Base-by-base conservation (phyloP, 805 yeast species). In the Cyberlindnera japonica region DNA sequence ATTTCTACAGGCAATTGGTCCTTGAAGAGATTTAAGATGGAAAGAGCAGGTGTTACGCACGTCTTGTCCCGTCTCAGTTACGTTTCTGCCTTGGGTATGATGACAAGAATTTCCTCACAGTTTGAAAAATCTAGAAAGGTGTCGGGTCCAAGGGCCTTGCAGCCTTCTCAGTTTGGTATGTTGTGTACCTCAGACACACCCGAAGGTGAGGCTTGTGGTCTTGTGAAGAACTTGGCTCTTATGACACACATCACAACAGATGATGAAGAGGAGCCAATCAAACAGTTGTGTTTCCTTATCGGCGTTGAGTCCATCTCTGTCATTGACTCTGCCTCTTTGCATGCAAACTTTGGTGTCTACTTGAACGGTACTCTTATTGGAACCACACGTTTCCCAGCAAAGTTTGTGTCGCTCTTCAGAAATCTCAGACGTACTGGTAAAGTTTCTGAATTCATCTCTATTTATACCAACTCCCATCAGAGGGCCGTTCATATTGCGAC, bases 1-100 rank as follows among this genome's bases (percentile, higher is more conserved):
- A 93, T 93, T 35, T 90, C 98, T 13, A 93, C 99, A 0, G 99
- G 99, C 53, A 93, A 93, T 63, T 93, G 99, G 99, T 88, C 97
- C 3, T 74, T 93, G 58, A 93, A 93, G 67, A 84, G 99, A 69
- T 93, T 93, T 72, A 91, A 90, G 81, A 93, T 93, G 99, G 99
- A 93, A 67, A 78, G 99, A 47, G 99, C 99, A 0, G 99, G 99
- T 67, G 99, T 93, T 38, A 93, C 99, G 3, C 99, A 93, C 62
- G 97, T 93, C 28, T 71, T 93, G 41, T 83, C 95, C 44, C 77
- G 99, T 58, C 68, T 93, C 43, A 85, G 96, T 16, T 93, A 88
- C 62, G 91, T 93, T 33, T 82, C 95, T 8, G 99, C 99, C 0
- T 68, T 93, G 45, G 99, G 99, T 55, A 93, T 93, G 99, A 93